A percentile compares a stretch with the other conserved stretches of the same genome.
Conservation (phyloP, 805 yeast genomes). For the Saccharomycopsis capsularis region DNA sequence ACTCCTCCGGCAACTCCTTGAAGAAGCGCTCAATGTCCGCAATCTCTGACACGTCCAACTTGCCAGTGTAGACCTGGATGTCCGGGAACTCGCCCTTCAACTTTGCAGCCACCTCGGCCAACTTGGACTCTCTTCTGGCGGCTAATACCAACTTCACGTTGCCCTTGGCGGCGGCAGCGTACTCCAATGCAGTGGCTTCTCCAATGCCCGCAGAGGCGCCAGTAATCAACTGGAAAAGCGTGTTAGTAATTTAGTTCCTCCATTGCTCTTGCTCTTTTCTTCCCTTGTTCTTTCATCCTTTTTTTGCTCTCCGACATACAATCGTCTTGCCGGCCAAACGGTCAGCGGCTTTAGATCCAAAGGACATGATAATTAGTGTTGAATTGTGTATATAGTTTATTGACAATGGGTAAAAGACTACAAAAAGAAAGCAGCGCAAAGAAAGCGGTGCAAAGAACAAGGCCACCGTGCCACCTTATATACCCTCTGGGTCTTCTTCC, state of each 20-base stretch:
- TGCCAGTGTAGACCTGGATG: conserved; percentile 38
- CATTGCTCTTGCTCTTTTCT: too few species aligned
- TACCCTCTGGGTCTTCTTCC: too few species aligned
- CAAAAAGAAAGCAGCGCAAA: too few species aligned
- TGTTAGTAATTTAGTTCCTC: background rate
- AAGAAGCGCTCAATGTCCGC: conserved; percentile 41
- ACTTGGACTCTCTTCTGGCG: conserved; percentile 67
- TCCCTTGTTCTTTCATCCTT: background rate
- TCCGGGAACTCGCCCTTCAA: conserved; percentile 68
- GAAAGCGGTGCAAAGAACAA: too few species aligned
- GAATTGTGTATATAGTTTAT: background rate
- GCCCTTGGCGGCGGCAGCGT: conserved; percentile 66
- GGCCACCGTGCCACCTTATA: background rate
- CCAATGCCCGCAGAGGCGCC: conserved; percentile 98
- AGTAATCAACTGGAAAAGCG: conserved; percentile 50
- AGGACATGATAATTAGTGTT: conserved; percentile 41
- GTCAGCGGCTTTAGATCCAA: conserved; percentile 68
- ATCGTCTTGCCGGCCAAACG: conserved; percentile 74
- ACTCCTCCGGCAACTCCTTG: conserved; percentile 44
- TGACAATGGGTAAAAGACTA: too few species aligned
- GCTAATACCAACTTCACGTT: conserved; percentile 61
- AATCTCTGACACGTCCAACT: conserved; percentile 52
- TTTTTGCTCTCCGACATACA: background rate
- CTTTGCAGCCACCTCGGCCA: conserved; percentile 74
- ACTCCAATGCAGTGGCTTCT: conserved; percentile 80